A percentile compares a stretch with the other conserved stretches of the same genome.
Evolutionary conservation across 441 rosid species (phyloP).

Genomic region (Metrosideros polymorpha): DNA sequence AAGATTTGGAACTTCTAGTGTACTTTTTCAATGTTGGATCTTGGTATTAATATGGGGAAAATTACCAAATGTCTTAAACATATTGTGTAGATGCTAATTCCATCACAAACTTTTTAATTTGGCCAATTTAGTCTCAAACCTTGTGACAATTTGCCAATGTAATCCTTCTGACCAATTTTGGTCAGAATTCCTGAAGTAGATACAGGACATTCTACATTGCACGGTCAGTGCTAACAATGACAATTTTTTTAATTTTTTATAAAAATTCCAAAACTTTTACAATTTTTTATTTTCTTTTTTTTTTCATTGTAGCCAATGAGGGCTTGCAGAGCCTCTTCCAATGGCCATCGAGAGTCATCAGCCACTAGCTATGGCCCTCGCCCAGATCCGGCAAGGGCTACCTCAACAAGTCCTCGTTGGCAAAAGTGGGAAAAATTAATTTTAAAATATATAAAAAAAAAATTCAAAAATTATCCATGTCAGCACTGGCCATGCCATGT

Average conservation of each 20-base stretch:
- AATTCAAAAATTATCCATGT: too few species aligned
- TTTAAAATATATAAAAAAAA: too few species aligned
- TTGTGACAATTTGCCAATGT: background rate
- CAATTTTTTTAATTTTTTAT: background rate
- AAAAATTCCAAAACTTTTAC: background rate
- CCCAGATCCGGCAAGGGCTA: too few species aligned
- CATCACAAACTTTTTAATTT: background rate
- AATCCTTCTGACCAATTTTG: background rate
- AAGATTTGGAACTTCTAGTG: background rate
- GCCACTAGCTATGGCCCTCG: too few species aligned
- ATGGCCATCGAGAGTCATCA: too few species aligned
- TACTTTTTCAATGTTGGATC: background rate
- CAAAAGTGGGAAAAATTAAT: too few species aligned
- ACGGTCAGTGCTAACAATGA: background rate
- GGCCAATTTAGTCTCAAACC: background rate
- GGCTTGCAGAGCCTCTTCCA: too few species aligned
- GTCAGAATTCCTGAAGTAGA: background rate
- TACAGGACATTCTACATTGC: fast-evolving
- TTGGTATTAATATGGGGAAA: background rate
- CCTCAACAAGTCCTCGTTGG: too few species aligned
- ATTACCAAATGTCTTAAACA: background rate
- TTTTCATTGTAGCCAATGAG: too few species aligned
- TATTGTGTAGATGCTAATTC: background rate
- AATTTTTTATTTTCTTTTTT: fast-evolving
- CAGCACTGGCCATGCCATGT: too few species aligned